Conservation (phyloP, 2,329 filamentous ascomycete genomes). For the Chrysoporthe puriensis region DNA sequence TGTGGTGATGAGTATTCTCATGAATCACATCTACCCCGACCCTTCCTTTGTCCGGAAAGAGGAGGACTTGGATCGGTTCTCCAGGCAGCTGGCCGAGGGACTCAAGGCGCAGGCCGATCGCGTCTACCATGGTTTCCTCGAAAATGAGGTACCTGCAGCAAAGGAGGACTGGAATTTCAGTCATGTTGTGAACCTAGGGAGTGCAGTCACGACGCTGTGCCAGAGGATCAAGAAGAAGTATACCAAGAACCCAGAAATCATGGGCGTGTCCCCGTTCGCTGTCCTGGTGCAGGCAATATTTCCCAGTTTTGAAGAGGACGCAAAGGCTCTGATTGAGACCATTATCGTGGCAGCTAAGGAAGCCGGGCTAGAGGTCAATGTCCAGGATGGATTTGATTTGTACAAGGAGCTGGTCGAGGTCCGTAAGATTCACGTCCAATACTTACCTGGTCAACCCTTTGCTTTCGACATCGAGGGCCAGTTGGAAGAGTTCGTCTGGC, state of each 20-base stretch:
- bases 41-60: constrained; percentile 71
- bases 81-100: constrained; percentile 71
- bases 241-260: constrained; percentile 81
- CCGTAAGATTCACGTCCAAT: constrained; percentile 76
- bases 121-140: constrained; percentile 79
- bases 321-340: constrained; percentile 78
- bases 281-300: constrained; percentile 83
- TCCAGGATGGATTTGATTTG: constrained; percentile 92
- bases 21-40: constrained; percentile 81
- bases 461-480: constrained; percentile 86
- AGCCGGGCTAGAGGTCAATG: constrained; percentile 73
- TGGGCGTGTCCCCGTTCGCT: constrained; percentile 69
- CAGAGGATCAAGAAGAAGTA: constrained; percentile 93
- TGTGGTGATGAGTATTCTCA: constrained; percentile 77
- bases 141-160: constrained; percentile 77
- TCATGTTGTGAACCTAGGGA: constrained; percentile 87
- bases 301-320: constrained; percentile 88
- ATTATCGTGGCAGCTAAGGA: constrained; percentile 76
- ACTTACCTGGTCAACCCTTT: constrained; percentile 74
- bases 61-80: constrained; percentile 73
- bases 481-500: constrained; percentile 91
- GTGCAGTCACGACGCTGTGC: constrained; percentile 81
- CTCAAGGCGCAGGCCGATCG: constrained; percentile 74
- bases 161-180: constrained; percentile 88
- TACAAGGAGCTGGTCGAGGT: constrained; percentile 89